phyloP scores from a whole-genome alignment of 352 stramenopile genomes.

The Phytopythium delawarense region DNA sequence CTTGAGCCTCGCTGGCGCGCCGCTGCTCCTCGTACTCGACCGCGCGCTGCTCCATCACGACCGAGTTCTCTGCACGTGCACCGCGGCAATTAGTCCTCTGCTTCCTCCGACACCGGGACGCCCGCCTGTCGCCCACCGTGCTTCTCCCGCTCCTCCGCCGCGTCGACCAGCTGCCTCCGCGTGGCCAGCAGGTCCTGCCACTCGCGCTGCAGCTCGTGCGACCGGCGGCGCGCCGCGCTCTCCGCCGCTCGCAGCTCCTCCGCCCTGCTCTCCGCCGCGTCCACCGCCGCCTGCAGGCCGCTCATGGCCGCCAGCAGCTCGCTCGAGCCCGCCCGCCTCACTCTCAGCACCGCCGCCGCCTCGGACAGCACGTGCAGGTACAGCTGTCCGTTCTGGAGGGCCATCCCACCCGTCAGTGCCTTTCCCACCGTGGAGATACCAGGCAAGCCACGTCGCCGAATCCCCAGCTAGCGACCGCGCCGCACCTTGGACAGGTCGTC shows the following conservation, averaged over 20 bases:
- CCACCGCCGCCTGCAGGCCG: conserved; percentile 18
- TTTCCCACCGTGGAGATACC: neutral
- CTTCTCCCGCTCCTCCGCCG: conserved; percentile 28
- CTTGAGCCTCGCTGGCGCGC: conserved; percentile 22
- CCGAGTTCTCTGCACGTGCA: conserved; percentile 32
- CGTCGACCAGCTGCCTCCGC: conserved; percentile 23
- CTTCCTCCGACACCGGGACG: neutral
- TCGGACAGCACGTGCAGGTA: conserved; percentile 48
- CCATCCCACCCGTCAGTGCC: too few relatives aligned
- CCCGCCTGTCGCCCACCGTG: conserved; percentile 16
- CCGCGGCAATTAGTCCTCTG: too few relatives aligned
- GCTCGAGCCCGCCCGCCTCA: conserved; percentile 33
- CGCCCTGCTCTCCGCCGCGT: neutral
- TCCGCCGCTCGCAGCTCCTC: conserved; percentile 7
- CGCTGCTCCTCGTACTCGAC: conserved; percentile 28
- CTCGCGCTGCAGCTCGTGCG: conserved; percentile 25
- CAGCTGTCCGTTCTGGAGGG: conserved; percentile 34
- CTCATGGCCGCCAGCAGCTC: conserved; percentile 29
- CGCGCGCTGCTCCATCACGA: conserved; percentile 36
- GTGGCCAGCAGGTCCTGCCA: conserved; percentile 22
- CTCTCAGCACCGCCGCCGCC: conserved; percentile 27
- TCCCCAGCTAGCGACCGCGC: too few relatives aligned
- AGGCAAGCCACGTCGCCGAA: too few relatives aligned
- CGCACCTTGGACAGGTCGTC: conserved; percentile 42
- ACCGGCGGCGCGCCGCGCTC: conserved; percentile 8